phyloP scores from a whole-genome alignment of 345 rosid species.

The Populus tremula region DNA sequence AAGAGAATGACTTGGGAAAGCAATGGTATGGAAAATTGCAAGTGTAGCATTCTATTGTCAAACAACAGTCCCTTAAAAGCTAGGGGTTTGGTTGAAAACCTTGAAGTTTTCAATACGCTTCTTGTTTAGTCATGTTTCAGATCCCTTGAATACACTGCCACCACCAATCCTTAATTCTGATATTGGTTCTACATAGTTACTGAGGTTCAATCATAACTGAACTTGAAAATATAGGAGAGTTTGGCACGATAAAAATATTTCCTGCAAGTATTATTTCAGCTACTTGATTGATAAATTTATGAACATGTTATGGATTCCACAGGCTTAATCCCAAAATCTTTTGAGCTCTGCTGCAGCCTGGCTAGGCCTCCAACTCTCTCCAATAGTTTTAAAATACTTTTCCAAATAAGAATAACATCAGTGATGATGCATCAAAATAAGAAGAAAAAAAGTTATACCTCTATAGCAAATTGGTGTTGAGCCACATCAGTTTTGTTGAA shows the following conservation, averaged over 20 bases:
- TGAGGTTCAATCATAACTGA: background rate
- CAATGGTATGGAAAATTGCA: background rate
- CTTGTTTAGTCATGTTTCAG: background rate
- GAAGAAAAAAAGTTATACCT: conserved; percentile 36
- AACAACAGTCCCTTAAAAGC: background rate
- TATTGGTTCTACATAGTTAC: background rate
- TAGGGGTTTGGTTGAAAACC: background rate
- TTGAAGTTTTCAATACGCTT: background rate
- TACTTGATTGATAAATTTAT: background rate
- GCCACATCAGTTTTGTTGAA: conserved; percentile 84
- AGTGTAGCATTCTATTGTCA: background rate
- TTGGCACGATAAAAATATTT: background rate
- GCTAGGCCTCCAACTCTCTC: background rate
- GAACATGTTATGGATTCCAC: background rate
- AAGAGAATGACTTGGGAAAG: background rate
- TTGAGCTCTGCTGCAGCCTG: background rate
- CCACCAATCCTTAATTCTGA: background rate
- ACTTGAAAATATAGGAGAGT: background rate
- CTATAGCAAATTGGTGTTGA: conserved; percentile 76
- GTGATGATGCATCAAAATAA: background rate
- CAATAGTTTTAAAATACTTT: background rate
- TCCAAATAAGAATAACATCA: background rate
- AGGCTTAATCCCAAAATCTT: background rate
- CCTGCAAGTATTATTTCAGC: background rate
- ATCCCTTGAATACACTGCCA: background rate